Conservation (phyloP, 148 eudicot genomes). For the Chenopodium berlandieri region DNA sequence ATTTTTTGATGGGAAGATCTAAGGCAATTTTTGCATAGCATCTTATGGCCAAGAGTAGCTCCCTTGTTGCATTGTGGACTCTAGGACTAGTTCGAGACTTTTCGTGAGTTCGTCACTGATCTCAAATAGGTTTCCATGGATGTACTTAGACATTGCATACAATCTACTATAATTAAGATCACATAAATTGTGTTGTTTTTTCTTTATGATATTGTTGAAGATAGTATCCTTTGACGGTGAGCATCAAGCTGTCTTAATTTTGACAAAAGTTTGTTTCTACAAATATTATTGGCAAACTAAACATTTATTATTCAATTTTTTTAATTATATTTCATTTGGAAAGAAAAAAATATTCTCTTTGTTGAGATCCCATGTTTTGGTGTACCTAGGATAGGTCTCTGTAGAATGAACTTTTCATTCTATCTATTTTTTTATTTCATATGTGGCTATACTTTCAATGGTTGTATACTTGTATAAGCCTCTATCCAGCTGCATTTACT, state of each 20-base stretch:
- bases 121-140: background rate
- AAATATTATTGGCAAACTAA: background rate
- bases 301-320: background rate
- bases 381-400: background rate
- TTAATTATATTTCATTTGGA: no score
- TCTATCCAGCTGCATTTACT: background rate
- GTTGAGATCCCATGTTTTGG: background rate
- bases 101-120: background rate
- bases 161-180: background rate
- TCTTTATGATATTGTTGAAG: background rate
- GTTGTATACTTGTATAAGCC: background rate
- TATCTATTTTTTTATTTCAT: background rate
- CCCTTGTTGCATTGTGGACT: background rate
- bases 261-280: no score
- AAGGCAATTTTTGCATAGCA: no score
- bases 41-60: no score
- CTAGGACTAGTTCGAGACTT: background rate
- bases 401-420: background rate
- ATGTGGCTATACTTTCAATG: background rate
- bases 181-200: background rate
- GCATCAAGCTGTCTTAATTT: background rate
- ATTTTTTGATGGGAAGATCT: no score
- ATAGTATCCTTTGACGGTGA: background rate
- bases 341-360: background rate
- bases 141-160: background rate